Conservation (phyloP, 2,329 filamentous ascomycete genomes). For the Cephalotrichum gorgonifer region DNA sequence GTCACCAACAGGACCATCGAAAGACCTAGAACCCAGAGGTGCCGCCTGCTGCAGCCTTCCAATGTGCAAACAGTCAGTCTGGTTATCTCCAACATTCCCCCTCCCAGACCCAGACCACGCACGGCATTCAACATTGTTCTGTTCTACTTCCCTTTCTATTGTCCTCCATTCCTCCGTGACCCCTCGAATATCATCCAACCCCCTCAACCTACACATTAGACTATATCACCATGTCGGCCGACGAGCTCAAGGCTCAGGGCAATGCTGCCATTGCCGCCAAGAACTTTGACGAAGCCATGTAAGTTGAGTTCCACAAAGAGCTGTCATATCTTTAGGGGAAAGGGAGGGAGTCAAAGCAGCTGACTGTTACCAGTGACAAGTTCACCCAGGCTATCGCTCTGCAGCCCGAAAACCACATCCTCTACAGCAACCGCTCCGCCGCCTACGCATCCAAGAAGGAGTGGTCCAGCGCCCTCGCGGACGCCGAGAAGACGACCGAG, state of each 20-base stretch:
- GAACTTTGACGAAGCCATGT: conserved; percentile 94
- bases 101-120: no score
- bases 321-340: no score
- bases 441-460: conserved; percentile 82
- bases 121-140: no score
- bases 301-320: conserved; percentile 33
- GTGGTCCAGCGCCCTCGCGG: conserved; percentile 72
- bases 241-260: conserved; percentile 89
- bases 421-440: conserved; percentile 94
- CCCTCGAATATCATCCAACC: background rate
- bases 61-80: conserved; percentile 13
- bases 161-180: conserved; percentile 3
- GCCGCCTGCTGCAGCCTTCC: conserved; percentile 12
- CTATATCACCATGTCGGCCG: conserved; percentile 35
- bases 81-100: no score
- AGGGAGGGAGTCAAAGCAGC: no score
- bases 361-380: conserved; percentile 55
- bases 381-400: conserved; percentile 88
- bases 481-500: conserved; percentile 88
- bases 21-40: conserved; percentile 28
- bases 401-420: conserved; percentile 84
- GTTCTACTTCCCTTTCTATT: conserved; percentile 1
- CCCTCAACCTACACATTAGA: conserved; percentile 1
- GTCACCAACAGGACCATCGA: conserved; percentile 22
- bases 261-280: conserved; percentile 98